These are phyloP conservation scores for Haplosporangium sp. DNA, from an alignment of 371 early-diverging fungal genomes.

Conservation along the genomic window DNA sequence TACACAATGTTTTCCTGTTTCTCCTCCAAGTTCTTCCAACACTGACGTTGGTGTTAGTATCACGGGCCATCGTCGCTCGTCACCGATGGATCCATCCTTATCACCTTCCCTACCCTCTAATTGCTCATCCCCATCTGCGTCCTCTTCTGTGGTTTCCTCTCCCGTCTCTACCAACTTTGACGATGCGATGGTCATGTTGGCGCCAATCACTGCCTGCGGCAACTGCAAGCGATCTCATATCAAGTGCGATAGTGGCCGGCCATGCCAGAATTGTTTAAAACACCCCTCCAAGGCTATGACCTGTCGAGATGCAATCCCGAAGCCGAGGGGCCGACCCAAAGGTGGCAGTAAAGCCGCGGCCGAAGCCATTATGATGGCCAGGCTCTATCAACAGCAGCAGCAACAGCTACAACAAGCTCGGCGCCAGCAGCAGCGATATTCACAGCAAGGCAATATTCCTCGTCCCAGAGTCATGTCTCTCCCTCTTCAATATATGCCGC, in stretches of 20 bases:
- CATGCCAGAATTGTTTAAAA: slow-evolving; percentile 50
- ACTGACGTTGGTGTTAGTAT: background rate
- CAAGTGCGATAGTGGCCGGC: slow-evolving; percentile 52
- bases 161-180: slow-evolving; percentile 27
- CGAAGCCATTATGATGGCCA: slow-evolving; percentile 34
- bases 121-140: slow-evolving; percentile 25
- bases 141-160: slow-evolving; percentile 23
- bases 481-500: slow-evolving; percentile 11
- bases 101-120: slow-evolving; percentile 16
- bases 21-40: background rate
- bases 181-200: slow-evolving; percentile 8
- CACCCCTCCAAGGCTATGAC: slow-evolving; percentile 46
- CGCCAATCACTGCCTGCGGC: slow-evolving; percentile 43
- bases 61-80: background rate
- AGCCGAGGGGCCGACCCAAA: slow-evolving; percentile 54
- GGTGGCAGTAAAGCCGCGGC: slow-evolving; percentile 56
- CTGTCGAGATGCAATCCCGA: slow-evolving; percentile 51
- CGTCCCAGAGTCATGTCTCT: slow-evolving; percentile 63
- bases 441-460: slow-evolving; percentile 71
- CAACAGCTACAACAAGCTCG: slow-evolving; percentile 25
- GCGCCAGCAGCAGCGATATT: slow-evolving; percentile 15
- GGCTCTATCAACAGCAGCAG: slow-evolving; percentile 27
- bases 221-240: slow-evolving; percentile 52
- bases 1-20: background rate
- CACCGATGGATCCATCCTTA: background rate